Evolutionary conservation across 805 yeast species (phyloP).

Genomic region (Zygotorulaspora florentina): DNA sequence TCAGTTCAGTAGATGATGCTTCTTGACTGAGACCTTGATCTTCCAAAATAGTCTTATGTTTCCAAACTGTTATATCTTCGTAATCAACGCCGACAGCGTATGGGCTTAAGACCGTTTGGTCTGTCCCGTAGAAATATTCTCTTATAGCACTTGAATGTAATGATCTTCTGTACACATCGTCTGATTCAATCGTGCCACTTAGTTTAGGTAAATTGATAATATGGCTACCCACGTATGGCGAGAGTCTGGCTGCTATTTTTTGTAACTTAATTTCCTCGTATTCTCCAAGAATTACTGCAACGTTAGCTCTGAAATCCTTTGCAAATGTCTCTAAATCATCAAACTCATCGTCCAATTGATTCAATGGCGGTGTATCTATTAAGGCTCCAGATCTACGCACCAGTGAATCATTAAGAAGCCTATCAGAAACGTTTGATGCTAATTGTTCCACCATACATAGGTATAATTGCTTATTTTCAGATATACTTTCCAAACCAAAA

Average conservation of each 20-base stretch:
- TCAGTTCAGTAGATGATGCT: slow-evolving; percentile 27
- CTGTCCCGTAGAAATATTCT: slow-evolving; percentile 85
- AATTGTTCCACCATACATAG: slow-evolving; percentile 46
- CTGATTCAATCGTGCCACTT: slow-evolving; percentile 73
- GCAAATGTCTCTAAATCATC: slow-evolving; percentile 19
- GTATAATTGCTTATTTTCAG: slow-evolving; percentile 50
- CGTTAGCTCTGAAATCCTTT: slow-evolving; percentile 21
- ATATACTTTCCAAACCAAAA: slow-evolving; percentile 63
- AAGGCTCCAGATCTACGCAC: slow-evolving; percentile 34
- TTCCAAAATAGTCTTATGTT: slow-evolving; percentile 43
- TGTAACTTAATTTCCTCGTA: slow-evolving; percentile 15
- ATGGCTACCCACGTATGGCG: slow-evolving; percentile 13
- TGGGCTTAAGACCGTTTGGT: slow-evolving; percentile 68
- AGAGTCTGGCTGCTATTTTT: slow-evolving; percentile 14
- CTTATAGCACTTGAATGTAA: slow-evolving; percentile 71
- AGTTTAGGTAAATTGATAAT: slow-evolving; percentile 61
- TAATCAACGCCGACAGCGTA: slow-evolving; percentile 73
- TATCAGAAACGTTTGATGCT: slow-evolving; percentile 41
- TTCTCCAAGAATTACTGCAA: slow-evolving; percentile 20
- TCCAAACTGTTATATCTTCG: slow-evolving; percentile 56
- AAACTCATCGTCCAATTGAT: slow-evolving; percentile 17
- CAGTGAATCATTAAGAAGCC: slow-evolving; percentile 26
- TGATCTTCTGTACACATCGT: slow-evolving; percentile 63
- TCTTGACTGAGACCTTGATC: slow-evolving; percentile 9
- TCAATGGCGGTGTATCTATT: slow-evolving; percentile 31